Evolutionary conservation across 1,284 basidiomycete species (phyloP).

Genomic region (Flammula alnicola): DNA sequence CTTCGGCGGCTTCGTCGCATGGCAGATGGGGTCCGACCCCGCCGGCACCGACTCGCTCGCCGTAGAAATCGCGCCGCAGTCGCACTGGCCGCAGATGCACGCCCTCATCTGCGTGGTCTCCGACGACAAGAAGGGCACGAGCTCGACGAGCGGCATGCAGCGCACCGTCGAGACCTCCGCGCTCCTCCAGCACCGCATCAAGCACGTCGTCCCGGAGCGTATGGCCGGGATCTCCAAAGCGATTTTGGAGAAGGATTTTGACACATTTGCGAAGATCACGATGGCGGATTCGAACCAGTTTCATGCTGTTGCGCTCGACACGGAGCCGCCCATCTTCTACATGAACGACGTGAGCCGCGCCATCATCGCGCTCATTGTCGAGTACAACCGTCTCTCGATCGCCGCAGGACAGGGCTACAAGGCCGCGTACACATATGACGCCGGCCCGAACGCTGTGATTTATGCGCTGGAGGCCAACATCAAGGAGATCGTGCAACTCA

Average conservation of each 20-base stretch:
- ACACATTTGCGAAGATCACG: slow-evolving; percentile 88
- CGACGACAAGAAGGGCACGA: slow-evolving; percentile 97
- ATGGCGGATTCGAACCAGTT: slow-evolving; percentile 99
- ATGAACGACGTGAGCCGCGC: slow-evolving; percentile 95
- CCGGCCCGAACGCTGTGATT: slow-evolving; percentile 98
- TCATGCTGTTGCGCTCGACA: slow-evolving; percentile 97
- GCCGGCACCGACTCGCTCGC: slow-evolving; percentile 91
- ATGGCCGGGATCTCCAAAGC: slow-evolving; percentile 86
- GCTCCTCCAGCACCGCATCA: slow-evolving; percentile 90
- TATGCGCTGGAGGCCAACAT: slow-evolving; percentile 86
- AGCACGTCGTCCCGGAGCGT: slow-evolving; percentile 83
- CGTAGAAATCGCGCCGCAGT: slow-evolving; percentile 83
- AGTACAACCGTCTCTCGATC: slow-evolving; percentile 88
- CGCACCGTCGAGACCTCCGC: slow-evolving; percentile 92
- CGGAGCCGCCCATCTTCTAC: slow-evolving; percentile 97
- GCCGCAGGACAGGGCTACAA: slow-evolving; percentile 67
- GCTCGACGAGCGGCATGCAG: slow-evolving; percentile 97
- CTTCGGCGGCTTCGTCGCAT: slow-evolving; percentile 97
- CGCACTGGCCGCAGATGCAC: slow-evolving; percentile 95
- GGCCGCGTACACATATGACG: slow-evolving; percentile 98
- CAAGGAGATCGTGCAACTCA: slow-evolving; percentile 75
- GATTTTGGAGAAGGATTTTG: slow-evolving; percentile 85
- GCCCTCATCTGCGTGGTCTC: slow-evolving; percentile 98
- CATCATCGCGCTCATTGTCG: slow-evolving; percentile 87
- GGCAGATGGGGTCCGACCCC: slow-evolving; percentile 77